Percentiles rank a stretch among this genome's conserved stretches.
Conservation (phyloP, 179 eudicot genomes). For the Beta macrorhiza region DNA sequence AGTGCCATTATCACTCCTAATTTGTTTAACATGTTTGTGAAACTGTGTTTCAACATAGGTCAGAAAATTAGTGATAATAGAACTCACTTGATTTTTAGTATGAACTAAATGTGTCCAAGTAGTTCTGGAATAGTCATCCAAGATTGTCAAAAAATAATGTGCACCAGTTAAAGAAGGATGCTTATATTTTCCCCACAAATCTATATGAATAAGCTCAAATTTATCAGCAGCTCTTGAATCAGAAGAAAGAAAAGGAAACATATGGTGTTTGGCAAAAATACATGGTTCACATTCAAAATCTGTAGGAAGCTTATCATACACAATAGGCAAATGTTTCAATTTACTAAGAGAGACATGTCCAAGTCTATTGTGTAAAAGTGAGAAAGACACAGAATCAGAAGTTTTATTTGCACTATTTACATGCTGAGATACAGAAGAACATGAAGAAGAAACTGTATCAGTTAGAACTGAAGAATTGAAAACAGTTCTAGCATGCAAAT, state of each 20-base stretch:
- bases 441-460: neutral
- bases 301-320: fast-evolving
- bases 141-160: neutral
- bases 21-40: neutral
- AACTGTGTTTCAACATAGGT: neutral
- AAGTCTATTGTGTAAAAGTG: neutral
- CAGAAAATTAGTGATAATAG: neutral
- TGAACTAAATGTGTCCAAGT: neutral
- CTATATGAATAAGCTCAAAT: slow-evolving; percentile 3
- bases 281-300: neutral
- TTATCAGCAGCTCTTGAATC: neutral
- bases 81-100: neutral
- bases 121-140: slow-evolving; percentile 1
- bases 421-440: too few relatives aligned
- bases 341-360: slow-evolving; percentile 4
- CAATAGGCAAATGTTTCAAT: neutral
- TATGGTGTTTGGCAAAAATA: neutral
- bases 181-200: slow-evolving; percentile 13
- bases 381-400: too few relatives aligned
- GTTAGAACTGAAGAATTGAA: neutral
- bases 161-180: neutral
- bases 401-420: neutral
- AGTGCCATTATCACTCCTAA: neutral
- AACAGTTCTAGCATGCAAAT: too few relatives aligned
- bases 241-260: neutral